These are phyloP conservation scores for Phanerodontia chrysosporium DNA, from an alignment of 768 basidiomycete species.

Conservation along the genomic window DNA sequence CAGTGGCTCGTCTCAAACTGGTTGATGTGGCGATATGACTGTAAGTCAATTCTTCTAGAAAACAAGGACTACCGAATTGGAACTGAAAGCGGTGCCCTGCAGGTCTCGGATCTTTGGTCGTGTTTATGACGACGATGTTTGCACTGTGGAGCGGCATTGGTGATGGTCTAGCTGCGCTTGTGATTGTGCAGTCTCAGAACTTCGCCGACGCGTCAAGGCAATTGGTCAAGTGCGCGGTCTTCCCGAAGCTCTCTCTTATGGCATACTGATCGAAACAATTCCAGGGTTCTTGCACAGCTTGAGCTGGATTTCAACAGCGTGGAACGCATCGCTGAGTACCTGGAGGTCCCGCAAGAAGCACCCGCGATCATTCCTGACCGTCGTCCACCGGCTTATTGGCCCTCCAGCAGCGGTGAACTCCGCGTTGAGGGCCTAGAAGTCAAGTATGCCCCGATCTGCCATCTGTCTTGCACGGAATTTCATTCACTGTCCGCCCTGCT, in stretches of 20 bases:
- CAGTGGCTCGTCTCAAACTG: slow-evolving; percentile 69
- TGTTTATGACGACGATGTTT: slow-evolving; percentile 65
- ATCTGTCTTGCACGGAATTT: slow-evolving; percentile 50
- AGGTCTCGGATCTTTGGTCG: slow-evolving; percentile 70
- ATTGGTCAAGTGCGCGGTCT: slow-evolving; percentile 43
- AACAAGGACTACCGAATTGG: background rate
- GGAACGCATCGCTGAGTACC: slow-evolving; percentile 69
- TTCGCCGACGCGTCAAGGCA: slow-evolving; percentile 68
- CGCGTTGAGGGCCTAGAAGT: slow-evolving; percentile 56
- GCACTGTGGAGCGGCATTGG: slow-evolving; percentile 53
- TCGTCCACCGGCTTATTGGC: slow-evolving; percentile 73
- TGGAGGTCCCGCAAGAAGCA: slow-evolving; percentile 64
- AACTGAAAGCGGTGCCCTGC: background rate
- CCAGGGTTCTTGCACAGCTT: slow-evolving; percentile 61
- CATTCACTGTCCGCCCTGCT: slow-evolving; percentile 53
- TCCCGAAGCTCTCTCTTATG: background rate
- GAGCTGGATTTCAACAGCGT: slow-evolving; percentile 75
- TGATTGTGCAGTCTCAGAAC: slow-evolving; percentile 65
- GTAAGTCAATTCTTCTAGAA: slow-evolving; percentile 29
- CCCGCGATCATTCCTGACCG: slow-evolving; percentile 50
- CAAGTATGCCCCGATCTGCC: slow-evolving; percentile 60
- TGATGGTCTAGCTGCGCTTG: slow-evolving; percentile 63
- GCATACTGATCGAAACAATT: background rate
- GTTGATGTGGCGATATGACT: slow-evolving; percentile 74
- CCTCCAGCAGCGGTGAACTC: slow-evolving; percentile 53